Evolutionary conservation across 257 asterid genomes (phyloP).

Genomic region (Solanum etuberosum): DNA sequence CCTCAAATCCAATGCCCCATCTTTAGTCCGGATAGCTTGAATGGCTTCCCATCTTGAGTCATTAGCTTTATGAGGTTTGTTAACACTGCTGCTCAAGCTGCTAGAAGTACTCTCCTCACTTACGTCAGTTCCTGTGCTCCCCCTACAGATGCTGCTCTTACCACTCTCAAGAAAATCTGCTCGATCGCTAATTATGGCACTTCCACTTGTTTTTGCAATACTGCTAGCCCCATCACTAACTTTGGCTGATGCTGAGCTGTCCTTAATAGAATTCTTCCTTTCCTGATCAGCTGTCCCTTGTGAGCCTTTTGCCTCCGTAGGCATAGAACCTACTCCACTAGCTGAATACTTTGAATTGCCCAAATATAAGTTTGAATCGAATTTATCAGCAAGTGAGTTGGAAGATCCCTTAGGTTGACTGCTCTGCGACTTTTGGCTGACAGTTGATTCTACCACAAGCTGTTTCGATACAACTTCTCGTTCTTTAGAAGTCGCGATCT

Average conservation of each 20-base stretch:
- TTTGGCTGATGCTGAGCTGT: slow-evolving; percentile 32
- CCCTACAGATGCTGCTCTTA: slow-evolving; percentile 79
- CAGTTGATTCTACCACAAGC: slow-evolving; percentile 9
- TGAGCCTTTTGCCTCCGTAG: background rate
- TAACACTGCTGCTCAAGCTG: slow-evolving; percentile 61
- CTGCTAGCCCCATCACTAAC: slow-evolving; percentile 42
- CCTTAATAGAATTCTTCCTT: slow-evolving; percentile 28
- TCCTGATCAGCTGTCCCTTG: slow-evolving; percentile 20
- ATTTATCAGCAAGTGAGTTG: slow-evolving; percentile 26
- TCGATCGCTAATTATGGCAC: slow-evolving; percentile 41
- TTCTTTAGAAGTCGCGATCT: slow-evolving; percentile 16
- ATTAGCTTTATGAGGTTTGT: slow-evolving; percentile 71
- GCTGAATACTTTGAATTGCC: slow-evolving; percentile 20
- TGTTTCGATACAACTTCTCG: slow-evolving; percentile 16
- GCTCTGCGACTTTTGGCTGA: slow-evolving; percentile 6
- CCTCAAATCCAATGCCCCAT: slow-evolving; percentile 59
- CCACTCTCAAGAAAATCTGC: slow-evolving; percentile 64
- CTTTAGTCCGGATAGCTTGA: slow-evolving; percentile 50
- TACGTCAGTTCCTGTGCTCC: slow-evolving; percentile 69
- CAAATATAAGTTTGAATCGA: slow-evolving; percentile 42
- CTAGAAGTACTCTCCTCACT: slow-evolving; percentile 73
- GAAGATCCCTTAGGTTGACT: slow-evolving; percentile 18
- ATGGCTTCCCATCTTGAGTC: slow-evolving; percentile 80
- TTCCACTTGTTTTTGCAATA: slow-evolving; percentile 46
- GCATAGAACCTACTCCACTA: background rate